phyloP scores from a whole-genome alignment of 2,329 filamentous ascomycete genomes.

The Curvularia spicifera region DNA sequence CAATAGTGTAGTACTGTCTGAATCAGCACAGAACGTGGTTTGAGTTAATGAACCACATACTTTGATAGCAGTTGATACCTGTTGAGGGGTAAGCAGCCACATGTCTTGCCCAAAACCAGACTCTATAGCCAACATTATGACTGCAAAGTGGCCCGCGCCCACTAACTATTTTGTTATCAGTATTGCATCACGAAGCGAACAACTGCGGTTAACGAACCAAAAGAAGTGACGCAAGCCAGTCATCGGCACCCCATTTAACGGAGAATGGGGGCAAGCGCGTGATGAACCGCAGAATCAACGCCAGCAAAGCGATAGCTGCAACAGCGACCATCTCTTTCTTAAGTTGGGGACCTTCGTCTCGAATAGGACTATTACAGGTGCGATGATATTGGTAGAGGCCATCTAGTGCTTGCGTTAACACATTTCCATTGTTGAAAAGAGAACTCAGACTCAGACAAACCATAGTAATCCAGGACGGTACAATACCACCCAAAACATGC shows the following conservation, averaged over 20 bases:
- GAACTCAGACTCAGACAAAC: neutral
- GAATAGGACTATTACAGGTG: neutral
- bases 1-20: neutral
- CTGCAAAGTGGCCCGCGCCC: neutral
- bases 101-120: constrained; percentile 1
- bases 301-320: neutral
- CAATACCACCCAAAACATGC: neutral
- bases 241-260: neutral
- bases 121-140: neutral
- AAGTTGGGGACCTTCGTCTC: neutral
- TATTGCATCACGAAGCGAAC: neutral
- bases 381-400: neutral
- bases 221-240: neutral
- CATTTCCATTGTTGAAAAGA: neutral
- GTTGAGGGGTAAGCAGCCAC: neutral
- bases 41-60: neutral
- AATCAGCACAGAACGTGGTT: neutral
- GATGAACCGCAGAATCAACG: neutral
- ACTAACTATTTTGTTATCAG: neutral
- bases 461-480: constrained; percentile 2
- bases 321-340: neutral
- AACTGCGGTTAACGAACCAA: neutral
- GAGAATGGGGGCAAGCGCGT: constrained; percentile 1
- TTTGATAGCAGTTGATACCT: neutral
- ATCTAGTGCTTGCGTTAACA: neutral